Evolutionary conservation across 345 rosid genomes (phyloP), one percentile per base, ranked within the genome.

Genomic region (Lenwebbia sp.): DNA sequence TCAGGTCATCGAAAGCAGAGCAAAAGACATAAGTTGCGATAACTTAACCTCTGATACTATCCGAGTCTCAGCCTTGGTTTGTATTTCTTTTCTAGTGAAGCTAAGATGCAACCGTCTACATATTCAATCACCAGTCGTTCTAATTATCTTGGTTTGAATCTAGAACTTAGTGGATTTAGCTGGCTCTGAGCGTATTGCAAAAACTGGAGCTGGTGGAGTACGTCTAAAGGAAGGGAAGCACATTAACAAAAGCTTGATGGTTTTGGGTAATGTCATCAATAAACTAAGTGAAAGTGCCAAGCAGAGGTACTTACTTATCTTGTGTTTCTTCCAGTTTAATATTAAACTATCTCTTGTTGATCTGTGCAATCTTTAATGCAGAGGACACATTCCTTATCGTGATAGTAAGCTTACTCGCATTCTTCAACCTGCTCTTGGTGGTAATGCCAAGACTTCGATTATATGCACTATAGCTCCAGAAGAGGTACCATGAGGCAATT

Each of bases 371-470:
- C 86, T 37, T 22, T 83, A 76, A 89, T 90, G 86, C 88, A 96
- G 99, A 90, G 98, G 94, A 22, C 99, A 97, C 89, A 94, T 97
- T 91, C 99, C 99, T 8, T 97, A 94, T 91, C 96, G 99, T 86
- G 99, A 97, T 91, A 97, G 99, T 88, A 97, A 97, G 91, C 90
- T 97, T 87, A 97, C 99, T 85, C 98, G 99, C 62, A 97, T 97
- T 88, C 99, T 97, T 89, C 98, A 97, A 91, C 96, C 98, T 90
- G 98, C 99, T 51, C 95, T 97, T 30, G 99, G 99, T 49, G 99
- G 99, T 70, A 97, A 97, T 88, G 98, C 99, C 11, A 97, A 96
- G 90, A 96, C 99, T 82, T 96, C 99, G 85, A 96, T 97, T 86
- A 97, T 97, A 87, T 97, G 99, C 89, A 97, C 99, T 33, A 81